Evolutionary conservation across 2,329 filamentous ascomycete species (phyloP), one percentile per base, ranked within the genome.

Genomic region (Curvularia verruculosa): DNA sequence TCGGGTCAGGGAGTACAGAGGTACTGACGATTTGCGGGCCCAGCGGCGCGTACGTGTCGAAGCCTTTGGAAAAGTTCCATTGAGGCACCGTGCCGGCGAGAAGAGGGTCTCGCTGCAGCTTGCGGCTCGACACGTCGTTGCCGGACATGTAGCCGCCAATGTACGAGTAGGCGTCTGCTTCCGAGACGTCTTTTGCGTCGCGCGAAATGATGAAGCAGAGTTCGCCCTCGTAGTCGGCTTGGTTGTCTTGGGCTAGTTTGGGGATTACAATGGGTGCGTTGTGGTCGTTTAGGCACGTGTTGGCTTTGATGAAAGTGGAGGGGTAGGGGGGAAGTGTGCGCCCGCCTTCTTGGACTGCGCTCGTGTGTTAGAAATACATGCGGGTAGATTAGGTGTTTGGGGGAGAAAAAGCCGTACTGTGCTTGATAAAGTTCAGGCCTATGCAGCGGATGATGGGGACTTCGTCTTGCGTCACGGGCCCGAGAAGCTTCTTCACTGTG

Each of bases 361-460:
- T 21, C 10, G 3, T 12, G 26, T 24, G 34, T 7, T 52, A 3
- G 46, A 37, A 47, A 9, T 24, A 23, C 23, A 18, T 23, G 5
- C 15, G 8, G 2, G 7, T 31, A n/a, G 7, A 23, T n/a, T 10
- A 2, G n/a, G 19, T 15, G n/a, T 13, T 13, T 10, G 18, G 12
- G 31, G 10, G 21, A 26, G 5, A 12, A n/a, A 18, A 10, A 6
- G 55, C 65, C n/a, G 5, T 64, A 76, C 74, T 84, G 63, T 87
- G 85, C 51, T 83, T 85, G 37, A 80, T 79, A 63, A 87, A 87
- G 64, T 88, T 87, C 26, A 87, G 66, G 0, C 85, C 85, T 12
- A 87, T 80, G 61, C 85, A 87, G 19, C 84, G 74, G 3, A 88
- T 65, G 41, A 86, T 84, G 0, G 84, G 82, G 0, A 87, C 82